These are phyloP conservation scores for Xerocomus spinulosus DNA, from an alignment of 768 basidiomycete genomes.

Conservation along the genomic window DNA sequence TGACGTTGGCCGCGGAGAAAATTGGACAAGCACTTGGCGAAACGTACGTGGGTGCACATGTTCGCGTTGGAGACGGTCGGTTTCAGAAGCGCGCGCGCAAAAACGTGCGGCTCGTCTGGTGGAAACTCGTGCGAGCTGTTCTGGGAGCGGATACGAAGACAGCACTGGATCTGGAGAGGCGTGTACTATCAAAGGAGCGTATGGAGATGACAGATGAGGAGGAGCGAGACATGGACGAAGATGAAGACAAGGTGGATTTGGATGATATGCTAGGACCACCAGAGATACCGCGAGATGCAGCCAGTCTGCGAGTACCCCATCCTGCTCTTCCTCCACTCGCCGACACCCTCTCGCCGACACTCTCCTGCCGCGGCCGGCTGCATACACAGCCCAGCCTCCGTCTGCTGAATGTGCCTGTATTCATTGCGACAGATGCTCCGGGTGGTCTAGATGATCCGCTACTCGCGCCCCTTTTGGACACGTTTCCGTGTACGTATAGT, in stretches of 20 bases:
- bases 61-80: conserved; percentile 64
- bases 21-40: conserved; percentile 44
- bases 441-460: conserved; percentile 38
- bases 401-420: conserved; percentile 55
- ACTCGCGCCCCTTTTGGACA: conserved; percentile 42
- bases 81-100: conserved; percentile 43
- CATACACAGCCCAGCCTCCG: conserved; percentile 33
- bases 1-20: conserved; percentile 39
- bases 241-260: not conserved
- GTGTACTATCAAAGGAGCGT: not conserved
- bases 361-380: conserved; percentile 37
- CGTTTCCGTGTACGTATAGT: conserved; percentile 64
- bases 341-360: conserved; percentile 1
- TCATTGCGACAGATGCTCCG: conserved; percentile 58
- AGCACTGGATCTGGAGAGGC: conserved; percentile 29
- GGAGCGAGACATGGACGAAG: not conserved
- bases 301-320: conserved; percentile 23
- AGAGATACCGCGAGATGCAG: conserved; percentile 17
- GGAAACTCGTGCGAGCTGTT: conserved; percentile 47
- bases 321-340: conserved; percentile 27
- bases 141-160: conserved; percentile 40
- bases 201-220: not conserved
- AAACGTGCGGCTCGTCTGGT: conserved; percentile 52
- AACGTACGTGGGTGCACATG: conserved; percentile 57
- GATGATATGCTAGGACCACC: conserved; percentile 7